These are phyloP conservation scores for Globisporangium paddicum DNA, from an alignment of 352 stramenopile genomes.

Conservation along the genomic window DNA sequence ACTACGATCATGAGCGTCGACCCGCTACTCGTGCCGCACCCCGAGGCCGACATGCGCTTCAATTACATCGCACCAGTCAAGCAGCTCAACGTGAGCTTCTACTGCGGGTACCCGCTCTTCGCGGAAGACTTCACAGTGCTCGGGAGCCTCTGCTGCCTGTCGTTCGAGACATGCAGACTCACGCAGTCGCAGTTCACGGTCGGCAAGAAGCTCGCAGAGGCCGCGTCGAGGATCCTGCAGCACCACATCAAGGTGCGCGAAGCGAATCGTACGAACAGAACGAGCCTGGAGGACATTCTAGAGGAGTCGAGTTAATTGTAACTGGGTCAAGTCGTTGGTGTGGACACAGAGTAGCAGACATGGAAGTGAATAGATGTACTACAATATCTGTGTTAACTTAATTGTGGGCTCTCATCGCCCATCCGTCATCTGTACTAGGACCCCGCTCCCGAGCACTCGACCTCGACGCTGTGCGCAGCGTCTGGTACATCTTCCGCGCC, in stretches of 20 bases:
- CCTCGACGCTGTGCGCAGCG: no score
- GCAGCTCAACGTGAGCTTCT: slow-evolving; percentile 37
- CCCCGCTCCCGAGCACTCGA: no score
- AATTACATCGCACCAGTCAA: background rate
- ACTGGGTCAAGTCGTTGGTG: no score
- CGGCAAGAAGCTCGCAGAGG: slow-evolving; percentile 50
- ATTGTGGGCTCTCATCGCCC: no score
- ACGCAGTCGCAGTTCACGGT: slow-evolving; percentile 52
- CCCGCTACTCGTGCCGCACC: slow-evolving; percentile 16
- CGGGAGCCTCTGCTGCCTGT: slow-evolving; percentile 56
- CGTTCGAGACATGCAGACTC: slow-evolving; percentile 38
- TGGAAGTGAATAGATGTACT: no score
- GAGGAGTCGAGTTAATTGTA: no score
- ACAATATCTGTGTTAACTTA: no score
- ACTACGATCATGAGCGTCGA: slow-evolving; percentile 14
- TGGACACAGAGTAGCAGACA: no score
- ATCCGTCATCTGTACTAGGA: no score
- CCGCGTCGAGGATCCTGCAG: slow-evolving; percentile 34
- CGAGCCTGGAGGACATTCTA: no score
- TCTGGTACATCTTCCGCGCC: no score
- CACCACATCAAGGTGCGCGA: background rate
- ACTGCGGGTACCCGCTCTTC: slow-evolving; percentile 69
- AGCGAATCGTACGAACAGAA: background rate
- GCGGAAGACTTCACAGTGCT: slow-evolving; percentile 40
- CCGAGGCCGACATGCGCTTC: slow-evolving; percentile 14